Base-by-base conservation (phyloP, 495 filamentous ascomycete species). In the Aspergillus haitiensis region DNA sequence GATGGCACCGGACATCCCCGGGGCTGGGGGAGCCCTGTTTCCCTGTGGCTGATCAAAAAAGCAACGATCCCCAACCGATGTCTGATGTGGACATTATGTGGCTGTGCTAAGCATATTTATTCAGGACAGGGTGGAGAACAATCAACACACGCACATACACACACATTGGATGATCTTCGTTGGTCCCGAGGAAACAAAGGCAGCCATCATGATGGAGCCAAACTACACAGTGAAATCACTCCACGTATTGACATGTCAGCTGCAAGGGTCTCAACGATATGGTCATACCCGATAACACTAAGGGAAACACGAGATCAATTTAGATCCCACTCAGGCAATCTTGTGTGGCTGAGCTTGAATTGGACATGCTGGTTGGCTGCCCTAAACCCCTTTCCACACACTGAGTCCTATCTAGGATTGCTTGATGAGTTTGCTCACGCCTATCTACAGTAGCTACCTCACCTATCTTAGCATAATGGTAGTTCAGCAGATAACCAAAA, bases 281-380 rank as follows among this genome's bases (percentile, higher is more conserved):
- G 15, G 60, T 8, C 47, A 54, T 27, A 56, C 49, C 62, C 57
- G 52, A 59, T 56, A 55, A 27, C 21, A 27, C 21, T 27, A 44
- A 51, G 39, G 35, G 39, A 51, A 16, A 64, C 62, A 64, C 62
- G 62, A 60, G 61, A 63, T 59, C 51, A 49, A 55, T 50, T 12
- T 40, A 34, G 54, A 35, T 36, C 34, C n/a, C 27, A 34, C 52
- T 54, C 36, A 40, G 6, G 52, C 39, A 21, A 18, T 53, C 32
- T 31, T 51, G 18, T 18, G 50, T 36, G 7, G 34, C 52, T 40
- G 39, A 21, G 33, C 21, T 27, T 21, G 6, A 53, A 39, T 33
- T 52, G 10, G 21, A 3, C 21, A 27, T 27, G 2, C 46, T 49
- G 10, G 6, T 32, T 49, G 13, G 49, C 9, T 15, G 15, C 50